phyloP scores from a whole-genome alignment of 768 basidiomycete species.

The Russula sp. region DNA sequence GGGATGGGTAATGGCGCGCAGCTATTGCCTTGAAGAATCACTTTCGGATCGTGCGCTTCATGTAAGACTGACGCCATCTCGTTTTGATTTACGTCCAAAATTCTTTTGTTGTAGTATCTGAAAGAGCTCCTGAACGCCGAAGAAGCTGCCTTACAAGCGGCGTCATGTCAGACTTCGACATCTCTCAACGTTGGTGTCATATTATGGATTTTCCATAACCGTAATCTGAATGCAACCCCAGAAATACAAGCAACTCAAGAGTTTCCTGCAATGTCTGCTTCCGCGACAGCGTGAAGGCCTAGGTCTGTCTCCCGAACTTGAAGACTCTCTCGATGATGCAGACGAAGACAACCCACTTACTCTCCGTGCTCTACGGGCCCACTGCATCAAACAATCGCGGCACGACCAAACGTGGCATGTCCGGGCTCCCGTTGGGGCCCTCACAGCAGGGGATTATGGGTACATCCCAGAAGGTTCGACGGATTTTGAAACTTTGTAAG shows the following conservation, averaged over 20 bases:
- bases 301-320: constrained; percentile 19
- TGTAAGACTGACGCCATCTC: constrained; percentile 1
- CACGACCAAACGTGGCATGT: constrained; percentile 27
- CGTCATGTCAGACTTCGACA: not conserved
- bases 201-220: not conserved
- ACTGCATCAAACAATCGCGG: constrained; percentile 15
- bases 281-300: constrained; percentile 19
- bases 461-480: constrained; percentile 17
- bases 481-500: constrained; percentile 24
- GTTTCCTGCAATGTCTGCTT: constrained; percentile 27
- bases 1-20: constrained; percentile 26
- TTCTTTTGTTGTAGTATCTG: constrained; percentile 16
- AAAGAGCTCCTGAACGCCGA: constrained; percentile 25
- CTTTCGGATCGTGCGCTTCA: constrained; percentile 25
- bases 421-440: constrained; percentile 16
- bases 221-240: not conserved
- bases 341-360: constrained; percentile 21
- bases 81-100: not conserved
- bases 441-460: constrained; percentile 24
- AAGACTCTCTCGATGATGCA: constrained; percentile 28
- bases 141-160: constrained; percentile 17
- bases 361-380: constrained; percentile 23
- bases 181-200: constrained; percentile 14
- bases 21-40: constrained; percentile 27
- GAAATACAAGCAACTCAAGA: constrained; percentile 27